phyloP scores from a whole-genome alignment of 2,329 filamentous ascomycete genomes.

The Delphinella strobiligena region DNA sequence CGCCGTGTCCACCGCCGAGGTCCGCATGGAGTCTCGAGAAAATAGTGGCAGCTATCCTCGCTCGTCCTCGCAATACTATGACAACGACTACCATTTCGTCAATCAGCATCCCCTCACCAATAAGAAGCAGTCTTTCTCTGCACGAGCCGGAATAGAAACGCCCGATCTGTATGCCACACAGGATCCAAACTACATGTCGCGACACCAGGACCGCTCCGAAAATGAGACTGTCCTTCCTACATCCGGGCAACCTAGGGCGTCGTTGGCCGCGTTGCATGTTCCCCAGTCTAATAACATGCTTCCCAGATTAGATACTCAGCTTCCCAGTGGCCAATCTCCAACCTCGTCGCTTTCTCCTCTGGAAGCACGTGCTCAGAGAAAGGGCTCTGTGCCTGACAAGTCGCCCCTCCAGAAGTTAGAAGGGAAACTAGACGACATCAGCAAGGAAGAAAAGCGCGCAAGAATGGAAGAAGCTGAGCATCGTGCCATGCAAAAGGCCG shows the following conservation, averaged over 20 bases:
- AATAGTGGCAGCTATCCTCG: background rate
- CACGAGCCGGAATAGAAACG: constrained; percentile 10
- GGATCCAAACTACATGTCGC: background rate
- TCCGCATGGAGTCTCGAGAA: background rate
- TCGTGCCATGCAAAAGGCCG: constrained; percentile 51
- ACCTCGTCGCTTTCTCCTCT: background rate
- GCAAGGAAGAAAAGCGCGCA: constrained; percentile 88
- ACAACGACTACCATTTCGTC: background rate
- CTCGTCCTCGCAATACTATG: background rate
- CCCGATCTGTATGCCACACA: background rate
- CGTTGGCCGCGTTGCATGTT: constrained; percentile 7
- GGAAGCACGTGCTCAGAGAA: constrained; percentile 9
- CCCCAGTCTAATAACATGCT: constrained; percentile 9
- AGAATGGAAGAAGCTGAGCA: constrained; percentile 73
- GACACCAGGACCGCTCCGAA: background rate
- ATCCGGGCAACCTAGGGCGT: no score
- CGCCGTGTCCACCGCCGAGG: background rate
- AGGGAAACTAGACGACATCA: constrained; percentile 79
- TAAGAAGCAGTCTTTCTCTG: constrained; percentile 17
- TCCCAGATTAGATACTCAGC: constrained; percentile 5
- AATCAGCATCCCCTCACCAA: constrained; percentile 4
- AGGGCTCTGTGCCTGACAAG: constrained; percentile 60
- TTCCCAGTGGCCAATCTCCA: no score
- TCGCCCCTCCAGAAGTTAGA: constrained; percentile 92
- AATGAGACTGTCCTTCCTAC: no score